phyloP scores from a whole-genome alignment of 441 rosid genomes.

The Erysimum cheiri region DNA sequence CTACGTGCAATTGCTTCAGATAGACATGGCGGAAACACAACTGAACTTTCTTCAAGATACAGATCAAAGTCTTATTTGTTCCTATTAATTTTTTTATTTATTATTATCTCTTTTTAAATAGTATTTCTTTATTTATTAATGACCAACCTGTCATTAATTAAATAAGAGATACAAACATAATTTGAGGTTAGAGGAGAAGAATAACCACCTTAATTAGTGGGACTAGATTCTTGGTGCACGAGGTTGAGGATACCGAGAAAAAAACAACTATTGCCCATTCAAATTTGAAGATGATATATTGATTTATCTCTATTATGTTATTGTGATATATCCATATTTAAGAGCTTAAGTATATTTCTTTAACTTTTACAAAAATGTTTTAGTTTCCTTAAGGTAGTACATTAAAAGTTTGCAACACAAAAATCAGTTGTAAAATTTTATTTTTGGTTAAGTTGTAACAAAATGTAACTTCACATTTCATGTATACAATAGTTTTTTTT shows the following conservation, averaged over 20 bases:
- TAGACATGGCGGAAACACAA: conserved; percentile 37
- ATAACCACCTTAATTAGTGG: conserved; percentile 38
- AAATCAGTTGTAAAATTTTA: background rate
- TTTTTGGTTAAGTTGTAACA: background rate
- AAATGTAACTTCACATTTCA: conserved; percentile 7
- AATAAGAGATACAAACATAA: conserved; percentile 33
- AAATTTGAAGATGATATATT: background rate
- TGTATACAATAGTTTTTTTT: no score
- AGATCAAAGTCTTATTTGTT: conserved; percentile 10
- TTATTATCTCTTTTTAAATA: background rate
- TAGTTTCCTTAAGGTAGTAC: background rate
- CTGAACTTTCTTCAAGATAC: conserved; percentile 23
- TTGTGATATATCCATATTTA: background rate
- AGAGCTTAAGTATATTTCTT: background rate
- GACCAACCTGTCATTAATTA: conserved; percentile 37
- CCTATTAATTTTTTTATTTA: background rate
- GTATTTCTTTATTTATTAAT: conserved; percentile 13
- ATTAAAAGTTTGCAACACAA: background rate
- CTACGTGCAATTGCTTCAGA: conserved; percentile 42
- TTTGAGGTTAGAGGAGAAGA: conserved; percentile 45
- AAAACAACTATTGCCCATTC: background rate
- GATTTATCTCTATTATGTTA: background rate
- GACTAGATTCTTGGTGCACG: conserved; percentile 38
- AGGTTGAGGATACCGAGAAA: background rate
- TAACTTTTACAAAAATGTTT: background rate